Percentiles rank a stretch among this genome's conserved stretches.
Conservation (phyloP, 2,329 filamentous ascomycete genomes). For the Tolypocladium sp. region DNA sequence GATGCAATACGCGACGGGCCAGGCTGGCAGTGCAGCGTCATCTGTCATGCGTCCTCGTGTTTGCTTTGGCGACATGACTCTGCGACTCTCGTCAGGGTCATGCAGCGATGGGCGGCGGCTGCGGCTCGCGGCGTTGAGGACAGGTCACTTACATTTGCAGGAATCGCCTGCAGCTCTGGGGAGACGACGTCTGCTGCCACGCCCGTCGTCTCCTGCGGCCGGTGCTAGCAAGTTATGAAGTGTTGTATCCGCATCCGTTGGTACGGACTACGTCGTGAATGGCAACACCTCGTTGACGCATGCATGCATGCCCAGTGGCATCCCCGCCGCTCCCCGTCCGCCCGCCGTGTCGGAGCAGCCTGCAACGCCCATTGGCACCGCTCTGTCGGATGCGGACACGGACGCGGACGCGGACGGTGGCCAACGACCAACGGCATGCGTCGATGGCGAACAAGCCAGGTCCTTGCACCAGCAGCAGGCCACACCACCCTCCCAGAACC, state of each 20-base stretch:
- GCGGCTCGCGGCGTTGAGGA: not conserved
- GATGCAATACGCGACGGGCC: not conserved
- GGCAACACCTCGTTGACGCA: not conserved
- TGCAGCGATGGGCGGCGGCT: not conserved
- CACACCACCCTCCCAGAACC: not conserved
- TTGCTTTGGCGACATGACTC: not conserved
- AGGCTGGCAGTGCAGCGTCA: not conserved
- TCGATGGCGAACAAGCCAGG: not conserved
- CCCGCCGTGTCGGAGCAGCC: conserved; percentile 1
- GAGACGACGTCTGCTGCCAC: not conserved
- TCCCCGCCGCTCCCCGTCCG: not conserved
- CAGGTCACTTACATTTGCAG: not conserved
- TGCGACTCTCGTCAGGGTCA: not conserved
- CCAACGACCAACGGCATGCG: not conserved
- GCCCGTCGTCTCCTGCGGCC: not conserved
- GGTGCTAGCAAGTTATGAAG: not conserved
- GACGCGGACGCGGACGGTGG: conserved; percentile 2
- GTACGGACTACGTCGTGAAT: too few species aligned
- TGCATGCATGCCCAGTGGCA: not conserved
- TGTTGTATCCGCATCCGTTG: too few species aligned
- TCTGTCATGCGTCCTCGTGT: not conserved
- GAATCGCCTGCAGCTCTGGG: not conserved
- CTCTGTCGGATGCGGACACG: conserved; percentile 9
- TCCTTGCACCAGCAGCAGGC: too few species aligned
- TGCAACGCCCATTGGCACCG: conserved; percentile 9